Evolutionary conservation across 352 stramenopile species (phyloP).

Genomic region (Globisporangium heterothallicum): DNA sequence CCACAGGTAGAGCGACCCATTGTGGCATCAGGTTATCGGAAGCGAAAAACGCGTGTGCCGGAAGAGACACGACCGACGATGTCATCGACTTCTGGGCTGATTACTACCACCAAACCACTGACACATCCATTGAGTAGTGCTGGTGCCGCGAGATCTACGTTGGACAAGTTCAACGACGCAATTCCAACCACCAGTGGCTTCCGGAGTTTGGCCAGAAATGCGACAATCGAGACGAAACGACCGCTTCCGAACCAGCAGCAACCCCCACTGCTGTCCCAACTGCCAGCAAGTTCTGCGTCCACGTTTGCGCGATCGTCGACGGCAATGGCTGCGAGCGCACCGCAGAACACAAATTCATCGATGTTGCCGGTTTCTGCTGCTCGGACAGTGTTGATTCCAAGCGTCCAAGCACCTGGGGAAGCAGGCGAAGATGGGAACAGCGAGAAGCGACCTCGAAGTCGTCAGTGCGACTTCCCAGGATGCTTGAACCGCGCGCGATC

Average conservation of each 20-base stretch:
- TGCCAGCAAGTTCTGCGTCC: background rate
- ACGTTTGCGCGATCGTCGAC: background rate
- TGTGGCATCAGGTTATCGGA: conserved; percentile 24
- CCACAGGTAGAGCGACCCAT: conserved; percentile 41
- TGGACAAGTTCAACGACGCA: conserved; percentile 2
- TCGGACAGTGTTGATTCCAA: background rate
- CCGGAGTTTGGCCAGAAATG: conserved; percentile 29
- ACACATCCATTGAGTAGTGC: too few relatives aligned
- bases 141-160: too few relatives aligned
- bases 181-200: conserved; percentile 16
- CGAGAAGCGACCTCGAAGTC: conserved; percentile 23
- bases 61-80: background rate
- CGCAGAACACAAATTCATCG: background rate
- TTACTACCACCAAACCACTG: conserved; percentile 9
- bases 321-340: background rate
- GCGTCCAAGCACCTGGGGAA: conserved; percentile 8
- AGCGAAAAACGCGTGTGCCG: conserved; percentile 25
- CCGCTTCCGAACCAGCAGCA: conserved; percentile 7
- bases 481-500: conserved; percentile 76
- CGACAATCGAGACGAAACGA: conserved; percentile 39
- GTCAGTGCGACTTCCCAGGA: conserved; percentile 67
- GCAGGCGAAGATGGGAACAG: conserved; percentile 2
- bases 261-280: background rate
- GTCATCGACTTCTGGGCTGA: background rate
- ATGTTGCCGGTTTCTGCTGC: background rate